Percentiles rank a stretch among this genome's conserved stretches.
Evolutionary conservation across 2,329 filamentous ascomycete species (phyloP).

Genomic region (Nemania serpens): DNA sequence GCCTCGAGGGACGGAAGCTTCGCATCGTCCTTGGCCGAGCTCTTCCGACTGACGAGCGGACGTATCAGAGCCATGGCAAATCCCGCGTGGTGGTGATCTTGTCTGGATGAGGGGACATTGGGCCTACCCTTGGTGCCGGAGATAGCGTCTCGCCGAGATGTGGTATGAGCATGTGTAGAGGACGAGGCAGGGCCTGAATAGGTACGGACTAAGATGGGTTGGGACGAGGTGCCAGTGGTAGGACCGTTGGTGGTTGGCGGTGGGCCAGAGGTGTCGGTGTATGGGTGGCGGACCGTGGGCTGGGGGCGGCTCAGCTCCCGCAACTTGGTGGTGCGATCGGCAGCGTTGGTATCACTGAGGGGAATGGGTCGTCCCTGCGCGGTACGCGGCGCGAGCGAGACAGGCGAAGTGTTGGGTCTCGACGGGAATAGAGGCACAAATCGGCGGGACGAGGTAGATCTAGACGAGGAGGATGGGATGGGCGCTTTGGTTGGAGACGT

Average conservation of each 20-base stretch:
- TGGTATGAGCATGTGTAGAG: constrained; percentile 37
- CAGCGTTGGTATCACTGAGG: constrained; percentile 59
- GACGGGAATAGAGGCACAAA: constrained; percentile 21
- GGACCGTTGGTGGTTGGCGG: constrained; percentile 45
- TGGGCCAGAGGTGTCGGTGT: constrained; percentile 53
- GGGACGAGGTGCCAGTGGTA: constrained; percentile 58
- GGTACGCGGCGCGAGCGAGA: constrained; percentile 58
- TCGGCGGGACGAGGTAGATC: neutral
- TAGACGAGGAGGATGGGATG: too few species aligned
- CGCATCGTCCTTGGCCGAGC: constrained; percentile 40
- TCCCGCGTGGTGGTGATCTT: constrained; percentile 44
- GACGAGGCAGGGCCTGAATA: constrained; percentile 58
- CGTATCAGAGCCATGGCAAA: constrained; percentile 51
- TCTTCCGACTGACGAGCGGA: constrained; percentile 48
- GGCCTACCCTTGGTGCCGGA: constrained; percentile 34
- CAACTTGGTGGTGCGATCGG: constrained; percentile 63
- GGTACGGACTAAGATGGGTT: constrained; percentile 68
- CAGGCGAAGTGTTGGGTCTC: constrained; percentile 55
- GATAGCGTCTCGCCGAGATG: constrained; percentile 36
- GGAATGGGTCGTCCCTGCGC: constrained; percentile 61
- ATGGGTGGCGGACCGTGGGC: constrained; percentile 54
- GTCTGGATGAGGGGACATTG: constrained; percentile 27
- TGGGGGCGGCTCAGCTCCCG: constrained; percentile 64
- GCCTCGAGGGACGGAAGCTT: constrained; percentile 65
- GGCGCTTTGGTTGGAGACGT: too few species aligned